These are phyloP conservation scores for Casuarina glauca DNA, from an alignment of 306 rosid species.

Conservation along the genomic window DNA sequence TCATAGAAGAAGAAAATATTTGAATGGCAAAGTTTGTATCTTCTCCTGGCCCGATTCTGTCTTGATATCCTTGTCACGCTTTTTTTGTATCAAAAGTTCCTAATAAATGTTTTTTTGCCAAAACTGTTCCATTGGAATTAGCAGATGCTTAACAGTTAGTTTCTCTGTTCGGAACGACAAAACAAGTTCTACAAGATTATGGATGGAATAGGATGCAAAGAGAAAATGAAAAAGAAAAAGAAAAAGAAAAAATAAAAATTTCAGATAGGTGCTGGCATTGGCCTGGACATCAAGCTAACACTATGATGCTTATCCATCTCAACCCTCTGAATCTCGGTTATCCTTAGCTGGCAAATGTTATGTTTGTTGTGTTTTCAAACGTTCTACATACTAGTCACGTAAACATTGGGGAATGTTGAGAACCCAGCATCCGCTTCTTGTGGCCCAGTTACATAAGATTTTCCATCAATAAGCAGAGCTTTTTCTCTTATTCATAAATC, in stretches of 20 bases:
- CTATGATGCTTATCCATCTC: neutral
- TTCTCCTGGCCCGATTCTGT: neutral
- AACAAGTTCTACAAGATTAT: neutral
- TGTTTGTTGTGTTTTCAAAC: neutral
- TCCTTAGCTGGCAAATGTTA: neutral
- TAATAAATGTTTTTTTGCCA: neutral
- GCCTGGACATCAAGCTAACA: neutral
- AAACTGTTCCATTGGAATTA: neutral
- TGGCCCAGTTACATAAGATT: neutral
- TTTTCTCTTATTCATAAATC: neutral
- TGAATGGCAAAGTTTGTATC: neutral
- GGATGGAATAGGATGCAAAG: neutral
- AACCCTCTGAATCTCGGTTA: neutral
- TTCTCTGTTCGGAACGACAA: neutral
- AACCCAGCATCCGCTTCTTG: neutral
- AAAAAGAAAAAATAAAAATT: neutral
- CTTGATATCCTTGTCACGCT: neutral
- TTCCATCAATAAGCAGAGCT: neutral
- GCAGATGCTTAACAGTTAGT: neutral
- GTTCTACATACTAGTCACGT: neutral
- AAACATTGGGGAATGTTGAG: neutral
- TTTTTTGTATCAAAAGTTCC: neutral
- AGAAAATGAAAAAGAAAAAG: neutral
- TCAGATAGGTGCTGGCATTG: neutral
- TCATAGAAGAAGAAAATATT: neutral